Percentiles rank a stretch among this genome's conserved stretches.
Conservation (phyloP, 2,329 filamentous ascomycete species). For the Aschersonia sp. region DNA sequence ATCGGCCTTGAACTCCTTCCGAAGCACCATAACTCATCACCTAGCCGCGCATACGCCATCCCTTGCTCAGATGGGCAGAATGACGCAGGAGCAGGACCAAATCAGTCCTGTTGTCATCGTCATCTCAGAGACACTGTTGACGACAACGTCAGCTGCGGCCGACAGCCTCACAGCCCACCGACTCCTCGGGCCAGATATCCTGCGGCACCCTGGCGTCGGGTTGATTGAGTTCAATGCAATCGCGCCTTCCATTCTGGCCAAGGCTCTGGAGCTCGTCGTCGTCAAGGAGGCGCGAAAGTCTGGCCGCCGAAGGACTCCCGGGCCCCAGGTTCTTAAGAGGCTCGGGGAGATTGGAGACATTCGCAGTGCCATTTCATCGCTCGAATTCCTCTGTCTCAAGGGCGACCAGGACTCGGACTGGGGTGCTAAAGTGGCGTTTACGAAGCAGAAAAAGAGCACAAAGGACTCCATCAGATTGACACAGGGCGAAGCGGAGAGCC, state of each 20-base stretch:
- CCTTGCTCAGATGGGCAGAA: constrained; percentile 29
- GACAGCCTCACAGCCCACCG: constrained; percentile 91
- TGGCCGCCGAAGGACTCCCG: constrained; percentile 59
- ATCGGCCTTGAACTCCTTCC: constrained; percentile 52
- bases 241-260: constrained; percentile 70
- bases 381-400: constrained; percentile 84
- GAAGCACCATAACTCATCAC: constrained; percentile 60
- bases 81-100: constrained; percentile 22
- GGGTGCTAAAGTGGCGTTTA: constrained; percentile 59
- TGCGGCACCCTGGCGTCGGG: constrained; percentile 63
- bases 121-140: constrained; percentile 79
- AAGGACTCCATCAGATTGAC: constrained; percentile 50
- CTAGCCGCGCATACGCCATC: constrained; percentile 53
- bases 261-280: constrained; percentile 69
- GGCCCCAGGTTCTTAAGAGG: constrained; percentile 60
- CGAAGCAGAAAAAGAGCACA: constrained; percentile 48
- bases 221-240: constrained; percentile 89
- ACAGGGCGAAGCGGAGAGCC: constrained; percentile 60
- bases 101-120: constrained; percentile 72
- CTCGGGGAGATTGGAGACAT: constrained; percentile 85
- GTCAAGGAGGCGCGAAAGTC: constrained; percentile 75
- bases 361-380: constrained; percentile 75
- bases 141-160: constrained; percentile 67
- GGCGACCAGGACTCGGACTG: constrained; percentile 61
- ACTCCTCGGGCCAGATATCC: constrained; percentile 72